phyloP scores from a whole-genome alignment of 2,329 filamentous ascomycete genomes.

The Ambrosiella xylebori region DNA sequence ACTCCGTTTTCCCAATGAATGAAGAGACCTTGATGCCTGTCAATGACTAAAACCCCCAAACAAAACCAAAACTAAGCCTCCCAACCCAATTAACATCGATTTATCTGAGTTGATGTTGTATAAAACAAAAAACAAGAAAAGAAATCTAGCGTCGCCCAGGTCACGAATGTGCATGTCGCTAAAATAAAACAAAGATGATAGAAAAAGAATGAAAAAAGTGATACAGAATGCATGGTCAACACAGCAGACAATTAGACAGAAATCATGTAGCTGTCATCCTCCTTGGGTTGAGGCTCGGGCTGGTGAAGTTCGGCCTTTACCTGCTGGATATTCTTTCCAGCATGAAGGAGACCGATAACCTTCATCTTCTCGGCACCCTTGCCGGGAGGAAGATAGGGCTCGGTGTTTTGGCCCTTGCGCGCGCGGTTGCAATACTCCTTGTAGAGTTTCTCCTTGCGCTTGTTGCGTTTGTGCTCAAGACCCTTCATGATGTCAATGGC shows the following conservation, averaged over 20 bases:
- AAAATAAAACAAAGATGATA: conserved; percentile 1
- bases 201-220: not conserved
- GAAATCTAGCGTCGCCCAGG: conserved; percentile 4
- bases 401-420: conserved; percentile 45
- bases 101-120: not conserved
- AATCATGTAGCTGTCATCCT: conserved; percentile 54
- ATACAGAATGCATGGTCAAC: not conserved
- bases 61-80: conserved; percentile 3
- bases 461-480: conserved; percentile 81
- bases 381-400: conserved; percentile 57
- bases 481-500: conserved; percentile 97
- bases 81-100: not conserved
- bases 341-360: conserved; percentile 67
- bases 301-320: conserved; percentile 12
- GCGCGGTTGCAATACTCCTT: conserved; percentile 78
- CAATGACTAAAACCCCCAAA: not conserved
- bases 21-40: not conserved
- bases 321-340: conserved; percentile 49
- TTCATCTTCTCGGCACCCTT: conserved; percentile 82
- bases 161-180: conserved; percentile 6
- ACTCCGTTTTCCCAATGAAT: not conserved
- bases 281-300: not conserved
- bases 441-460: conserved; percentile 81
- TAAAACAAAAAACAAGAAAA: not conserved
- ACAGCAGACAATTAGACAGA: conserved; percentile 36